Conservation (phyloP, 345 rosid genomes). For the Raphanus raphanistrum region DNA sequence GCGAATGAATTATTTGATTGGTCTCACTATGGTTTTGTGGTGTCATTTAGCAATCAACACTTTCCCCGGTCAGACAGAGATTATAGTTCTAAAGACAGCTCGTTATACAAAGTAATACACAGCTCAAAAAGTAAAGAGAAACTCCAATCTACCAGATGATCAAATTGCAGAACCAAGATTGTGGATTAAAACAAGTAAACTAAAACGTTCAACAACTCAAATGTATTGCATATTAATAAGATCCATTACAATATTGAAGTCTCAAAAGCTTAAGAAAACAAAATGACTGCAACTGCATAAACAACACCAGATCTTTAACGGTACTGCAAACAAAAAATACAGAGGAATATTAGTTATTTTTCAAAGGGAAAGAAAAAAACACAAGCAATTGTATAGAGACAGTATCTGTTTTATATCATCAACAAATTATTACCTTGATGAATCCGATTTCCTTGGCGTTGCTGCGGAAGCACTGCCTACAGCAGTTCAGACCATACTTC, state of each 20-base stretch:
- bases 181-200: neutral
- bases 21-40: neutral
- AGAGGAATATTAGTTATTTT: neutral
- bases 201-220: neutral
- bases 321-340: constrained; percentile 16
- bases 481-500: constrained; percentile 47
- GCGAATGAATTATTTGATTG: neutral
- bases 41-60: neutral
- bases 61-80: neutral
- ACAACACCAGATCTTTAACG: constrained; percentile 12
- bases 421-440: constrained; percentile 47
- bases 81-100: neutral
- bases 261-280: neutral
- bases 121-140: neutral
- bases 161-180: neutral
- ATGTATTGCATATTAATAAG: neutral
- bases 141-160: neutral
- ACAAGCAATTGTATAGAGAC: neutral
- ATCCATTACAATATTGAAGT: constrained; percentile 14
- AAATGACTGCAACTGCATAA: neutral
- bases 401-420: neutral
- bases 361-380: neutral
- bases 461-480: constrained; percentile 44
- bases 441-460: constrained; percentile 50
- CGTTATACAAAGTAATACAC: neutral